Conservation (phyloP, 2,329 filamentous ascomycete genomes). For the Trichothecium roseum region DNA sequence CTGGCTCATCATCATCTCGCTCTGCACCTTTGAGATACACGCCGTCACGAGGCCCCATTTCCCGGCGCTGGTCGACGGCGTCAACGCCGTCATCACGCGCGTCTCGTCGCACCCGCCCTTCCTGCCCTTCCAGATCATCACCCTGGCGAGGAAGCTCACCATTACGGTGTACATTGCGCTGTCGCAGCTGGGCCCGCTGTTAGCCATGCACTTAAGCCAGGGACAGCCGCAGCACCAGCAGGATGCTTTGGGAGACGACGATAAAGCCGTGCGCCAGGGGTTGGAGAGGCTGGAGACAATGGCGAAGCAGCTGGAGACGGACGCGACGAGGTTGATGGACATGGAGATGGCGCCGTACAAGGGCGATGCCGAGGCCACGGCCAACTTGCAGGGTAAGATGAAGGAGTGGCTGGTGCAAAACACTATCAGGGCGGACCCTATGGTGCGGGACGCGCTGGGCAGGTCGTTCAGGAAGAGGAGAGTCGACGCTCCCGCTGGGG, state of each 20-base stretch:
- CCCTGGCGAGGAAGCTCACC: slow-evolving; percentile 63
- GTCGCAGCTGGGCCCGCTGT: slow-evolving; percentile 65
- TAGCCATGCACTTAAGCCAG: slow-evolving; percentile 30
- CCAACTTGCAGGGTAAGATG: slow-evolving; percentile 54
- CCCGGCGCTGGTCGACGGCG: slow-evolving; percentile 31
- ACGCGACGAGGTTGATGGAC: slow-evolving; percentile 59
- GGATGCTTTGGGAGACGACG: slow-evolving; percentile 22
- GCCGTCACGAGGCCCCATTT: slow-evolving; percentile 43
- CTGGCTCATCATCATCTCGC: slow-evolving; percentile 44
- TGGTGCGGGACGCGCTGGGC: slow-evolving; percentile 72
- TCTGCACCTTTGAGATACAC: slow-evolving; percentile 48
- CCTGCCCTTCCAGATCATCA: slow-evolving; percentile 76
- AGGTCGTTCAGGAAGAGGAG: slow-evolving; percentile 54
- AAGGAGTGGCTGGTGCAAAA: slow-evolving; percentile 85
- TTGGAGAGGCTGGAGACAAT: slow-evolving; percentile 57
- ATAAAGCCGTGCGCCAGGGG: slow-evolving; percentile 46
- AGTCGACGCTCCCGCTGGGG: slow-evolving; percentile 51
- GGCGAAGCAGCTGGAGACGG: slow-evolving; percentile 51
- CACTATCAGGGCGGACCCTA: slow-evolving; percentile 66
- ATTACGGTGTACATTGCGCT: slow-evolving; percentile 77
- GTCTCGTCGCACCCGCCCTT: slow-evolving; percentile 45
- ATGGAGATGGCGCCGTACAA: slow-evolving; percentile 75
- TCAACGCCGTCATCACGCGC: slow-evolving; percentile 33
- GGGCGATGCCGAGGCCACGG: slow-evolving; percentile 55
- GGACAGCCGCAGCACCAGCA: slow-evolving; percentile 12